Percentiles rank a stretch among this genome's conserved stretches.
phyloP scores from a whole-genome alignment of 441 rosid species.

The Hura crepitans region DNA sequence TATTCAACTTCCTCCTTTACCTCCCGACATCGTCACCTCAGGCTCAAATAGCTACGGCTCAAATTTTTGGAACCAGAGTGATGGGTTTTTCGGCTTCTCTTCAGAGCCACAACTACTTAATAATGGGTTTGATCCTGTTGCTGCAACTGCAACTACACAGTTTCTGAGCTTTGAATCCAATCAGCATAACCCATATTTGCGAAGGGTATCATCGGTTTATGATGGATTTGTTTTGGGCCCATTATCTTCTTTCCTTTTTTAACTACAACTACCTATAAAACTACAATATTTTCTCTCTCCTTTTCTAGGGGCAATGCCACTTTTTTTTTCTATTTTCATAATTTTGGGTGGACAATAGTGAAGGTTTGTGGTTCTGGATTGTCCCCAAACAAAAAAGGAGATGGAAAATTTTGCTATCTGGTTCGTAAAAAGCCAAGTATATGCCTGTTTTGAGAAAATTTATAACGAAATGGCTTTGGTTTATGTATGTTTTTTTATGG shows the following conservation, averaged over 20 bases:
- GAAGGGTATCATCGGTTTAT: no score
- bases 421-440: neutral
- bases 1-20: slow-evolving; percentile 71
- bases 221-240: slow-evolving; percentile 42
- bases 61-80: slow-evolving; percentile 29
- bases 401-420: neutral
- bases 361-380: neutral
- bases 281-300: neutral
- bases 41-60: slow-evolving; percentile 35
- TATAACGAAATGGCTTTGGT: slow-evolving; percentile 1
- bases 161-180: slow-evolving; percentile 26
- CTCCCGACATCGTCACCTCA: slow-evolving; percentile 51
- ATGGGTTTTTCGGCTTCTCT: slow-evolving; percentile 22
- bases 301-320: neutral
- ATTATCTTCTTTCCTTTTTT: slow-evolving; percentile 37
- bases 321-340: neutral
- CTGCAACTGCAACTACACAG: slow-evolving; percentile 19
- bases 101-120: slow-evolving; percentile 18
- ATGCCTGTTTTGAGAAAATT: slow-evolving; percentile 1
- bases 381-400: neutral
- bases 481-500: neutral
- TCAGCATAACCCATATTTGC: slow-evolving; percentile 33
- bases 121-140: slow-evolving; percentile 12
- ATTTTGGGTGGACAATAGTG: neutral
- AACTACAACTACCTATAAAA: neutral